phyloP scores from a whole-genome alignment of 2,329 filamentous ascomycete species.

The Diplodia intermedia region DNA sequence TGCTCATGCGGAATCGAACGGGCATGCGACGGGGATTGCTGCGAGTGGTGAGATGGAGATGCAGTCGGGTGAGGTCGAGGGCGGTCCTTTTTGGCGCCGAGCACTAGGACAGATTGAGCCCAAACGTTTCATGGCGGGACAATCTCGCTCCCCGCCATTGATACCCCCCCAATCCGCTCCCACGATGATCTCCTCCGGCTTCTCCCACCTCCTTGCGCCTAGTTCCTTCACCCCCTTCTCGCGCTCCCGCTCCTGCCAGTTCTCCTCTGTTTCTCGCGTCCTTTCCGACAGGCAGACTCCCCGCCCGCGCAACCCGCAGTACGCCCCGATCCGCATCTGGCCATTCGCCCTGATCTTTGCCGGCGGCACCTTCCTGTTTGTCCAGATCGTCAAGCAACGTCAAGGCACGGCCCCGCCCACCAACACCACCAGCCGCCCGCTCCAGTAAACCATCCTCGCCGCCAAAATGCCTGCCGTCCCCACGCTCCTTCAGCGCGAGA shows the following conservation, averaged over 20 bases:
- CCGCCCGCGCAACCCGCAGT: slow-evolving; percentile 42
- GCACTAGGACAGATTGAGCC: slow-evolving; percentile 14
- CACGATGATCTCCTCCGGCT: slow-evolving; percentile 44
- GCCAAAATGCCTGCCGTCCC: slow-evolving; percentile 24
- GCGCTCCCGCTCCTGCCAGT: slow-evolving; percentile 37
- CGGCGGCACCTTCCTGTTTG: slow-evolving; percentile 55
- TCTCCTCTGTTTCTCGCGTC: slow-evolving; percentile 38
- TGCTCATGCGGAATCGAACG: background rate
- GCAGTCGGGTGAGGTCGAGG: slow-evolving; percentile 12
- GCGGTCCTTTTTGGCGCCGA: slow-evolving; percentile 23
- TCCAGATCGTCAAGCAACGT: slow-evolving; percentile 54
- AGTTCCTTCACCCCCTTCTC: slow-evolving; percentile 31
- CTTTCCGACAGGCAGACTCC: slow-evolving; percentile 32
- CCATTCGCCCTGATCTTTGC: slow-evolving; percentile 57
- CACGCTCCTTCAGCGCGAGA: slow-evolving; percentile 52
- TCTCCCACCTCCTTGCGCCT: slow-evolving; percentile 32
- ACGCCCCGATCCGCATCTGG: slow-evolving; percentile 51
- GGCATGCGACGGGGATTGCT: too few species aligned
- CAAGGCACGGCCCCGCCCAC: slow-evolving; percentile 44
- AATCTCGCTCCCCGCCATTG: slow-evolving; percentile 27
- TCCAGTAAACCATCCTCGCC: slow-evolving; percentile 1
- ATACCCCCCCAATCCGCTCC: slow-evolving; percentile 35
- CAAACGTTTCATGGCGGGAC: slow-evolving; percentile 29
- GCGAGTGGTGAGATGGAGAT: too few species aligned
- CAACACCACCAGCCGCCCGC: slow-evolving; percentile 31